Conservation (phyloP, 2,329 filamentous ascomycete genomes). For the Sclerotiophoma versabilis region DNA sequence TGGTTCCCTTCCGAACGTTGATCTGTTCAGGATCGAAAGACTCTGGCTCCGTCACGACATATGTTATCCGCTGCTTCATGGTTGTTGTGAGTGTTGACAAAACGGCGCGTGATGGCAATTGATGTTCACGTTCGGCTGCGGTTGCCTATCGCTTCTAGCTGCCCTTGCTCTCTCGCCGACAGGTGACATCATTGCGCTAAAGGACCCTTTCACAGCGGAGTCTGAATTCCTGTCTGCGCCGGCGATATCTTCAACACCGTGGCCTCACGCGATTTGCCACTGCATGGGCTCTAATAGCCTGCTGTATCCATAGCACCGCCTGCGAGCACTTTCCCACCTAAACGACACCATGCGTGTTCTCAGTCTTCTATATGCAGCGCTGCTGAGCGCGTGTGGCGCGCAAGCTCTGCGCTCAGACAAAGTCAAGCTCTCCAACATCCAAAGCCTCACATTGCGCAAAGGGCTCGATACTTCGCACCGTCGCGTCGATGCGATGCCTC, state of each 20-base stretch:
- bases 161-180: constrained; percentile 4
- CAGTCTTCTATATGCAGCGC: constrained; percentile 39
- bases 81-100: constrained; percentile 20
- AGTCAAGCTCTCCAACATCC: constrained; percentile 71
- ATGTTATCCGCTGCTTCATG: constrained; percentile 81
- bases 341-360: constrained; percentile 38
- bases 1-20: constrained; percentile 54
- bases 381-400: constrained; percentile 41
- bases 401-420: constrained; percentile 53
- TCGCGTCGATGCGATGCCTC: constrained; percentile 75
- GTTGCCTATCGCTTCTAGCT: constrained; percentile 2
- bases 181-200: constrained; percentile 23
- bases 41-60: constrained; percentile 70
- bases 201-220: constrained; percentile 15
- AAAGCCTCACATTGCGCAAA: constrained; percentile 78
- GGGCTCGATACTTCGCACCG: constrained; percentile 74
- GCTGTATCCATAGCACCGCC: neutral
- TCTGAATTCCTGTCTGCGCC: constrained; percentile 25
- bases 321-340: neutral
- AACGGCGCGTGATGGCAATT: constrained; percentile 17
- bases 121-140: constrained; percentile 7
- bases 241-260: constrained; percentile 26
- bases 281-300: constrained; percentile 8
- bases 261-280: constrained; percentile 37
- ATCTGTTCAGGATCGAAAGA: constrained; percentile 70